A percentile compares a stretch with the other conserved stretches of the same genome.
These are phyloP conservation scores for Fusarium acutatum DNA, from an alignment of 2,329 filamentous ascomycete species.

Conservation along the genomic window DNA sequence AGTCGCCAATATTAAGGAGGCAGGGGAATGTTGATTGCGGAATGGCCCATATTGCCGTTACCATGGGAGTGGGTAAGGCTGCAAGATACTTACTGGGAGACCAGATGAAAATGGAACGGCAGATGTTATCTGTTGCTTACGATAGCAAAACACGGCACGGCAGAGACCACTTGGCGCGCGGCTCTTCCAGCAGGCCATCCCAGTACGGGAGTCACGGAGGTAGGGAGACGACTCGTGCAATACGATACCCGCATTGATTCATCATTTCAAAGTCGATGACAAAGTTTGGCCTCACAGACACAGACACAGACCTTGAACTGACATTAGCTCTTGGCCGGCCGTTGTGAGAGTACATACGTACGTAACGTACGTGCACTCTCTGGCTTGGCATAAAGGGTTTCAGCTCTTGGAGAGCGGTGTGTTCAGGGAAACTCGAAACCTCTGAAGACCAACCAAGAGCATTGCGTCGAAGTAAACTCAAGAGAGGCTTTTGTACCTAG, in stretches of 20 bases:
- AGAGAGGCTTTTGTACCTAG: not conserved
- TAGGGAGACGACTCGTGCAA: not conserved
- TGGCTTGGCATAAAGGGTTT: not conserved
- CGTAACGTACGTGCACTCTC: not conserved
- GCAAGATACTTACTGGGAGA: not conserved
- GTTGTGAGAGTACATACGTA: not conserved
- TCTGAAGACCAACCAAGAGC: not conserved
- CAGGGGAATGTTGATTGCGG: not conserved
- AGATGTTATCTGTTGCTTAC: constrained; percentile 2
- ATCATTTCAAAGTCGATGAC: not conserved
- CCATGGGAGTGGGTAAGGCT: constrained; percentile 7
- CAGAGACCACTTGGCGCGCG: not conserved
- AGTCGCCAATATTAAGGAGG: not conserved
- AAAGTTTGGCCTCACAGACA: not conserved
- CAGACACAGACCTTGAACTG: not conserved
- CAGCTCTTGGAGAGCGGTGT: not conserved
- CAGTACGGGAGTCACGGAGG: not conserved
- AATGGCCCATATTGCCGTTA: constrained; percentile 2
- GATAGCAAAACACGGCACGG: not conserved
- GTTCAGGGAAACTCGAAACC: not conserved
- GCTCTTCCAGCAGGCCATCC: not conserved
- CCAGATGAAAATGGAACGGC: constrained; percentile 8
- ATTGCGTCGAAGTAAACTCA: not conserved
- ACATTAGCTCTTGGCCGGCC: not conserved
- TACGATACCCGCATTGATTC: not conserved